These are phyloP conservation scores for Cladosporium phlei DNA, from an alignment of 2,329 filamentous ascomycete species.

Conservation along the genomic window DNA sequence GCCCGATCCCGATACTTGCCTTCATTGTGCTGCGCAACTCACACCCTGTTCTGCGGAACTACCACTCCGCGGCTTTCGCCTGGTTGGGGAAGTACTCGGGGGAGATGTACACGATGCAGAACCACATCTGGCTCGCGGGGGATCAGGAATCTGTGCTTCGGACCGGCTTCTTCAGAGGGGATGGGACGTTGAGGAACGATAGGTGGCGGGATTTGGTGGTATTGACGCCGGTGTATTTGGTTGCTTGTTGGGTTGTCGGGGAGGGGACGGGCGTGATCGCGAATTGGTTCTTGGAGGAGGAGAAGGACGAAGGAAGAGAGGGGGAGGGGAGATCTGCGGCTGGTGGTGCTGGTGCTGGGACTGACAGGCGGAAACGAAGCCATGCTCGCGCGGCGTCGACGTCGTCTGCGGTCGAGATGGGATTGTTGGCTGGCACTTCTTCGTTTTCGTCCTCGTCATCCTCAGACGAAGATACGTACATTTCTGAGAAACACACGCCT, in stretches of 20 bases:
- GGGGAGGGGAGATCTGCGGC: too few relatives aligned
- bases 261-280: slow-evolving; percentile 37
- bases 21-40: slow-evolving; percentile 52
- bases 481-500: neutral
- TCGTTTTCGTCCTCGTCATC: too few relatives aligned
- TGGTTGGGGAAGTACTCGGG: slow-evolving; percentile 54
- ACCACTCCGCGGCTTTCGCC: slow-evolving; percentile 46
- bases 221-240: slow-evolving; percentile 41
- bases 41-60: slow-evolving; percentile 37
- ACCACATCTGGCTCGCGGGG: slow-evolving; percentile 58
- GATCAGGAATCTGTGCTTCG: slow-evolving; percentile 52
- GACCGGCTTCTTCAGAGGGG: slow-evolving; percentile 29
- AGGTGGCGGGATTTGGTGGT: slow-evolving; percentile 36
- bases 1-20: slow-evolving; percentile 50
- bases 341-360: too few relatives aligned
- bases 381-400: neutral
- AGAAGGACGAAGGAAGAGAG: slow-evolving; percentile 2
- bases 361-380: neutral
- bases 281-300: slow-evolving; percentile 33
- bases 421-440: slow-evolving; percentile 14
- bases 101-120: slow-evolving; percentile 57
- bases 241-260: slow-evolving; percentile 36
- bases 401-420: slow-evolving; percentile 20
- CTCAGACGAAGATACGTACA: slow-evolving; percentile 4
- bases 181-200: slow-evolving; percentile 25